Evolutionary conservation across 1,139 yeast genomes (phyloP), one percentile per base, ranked within the genome.

Genomic region (Geotrichum aggregatum): DNA sequence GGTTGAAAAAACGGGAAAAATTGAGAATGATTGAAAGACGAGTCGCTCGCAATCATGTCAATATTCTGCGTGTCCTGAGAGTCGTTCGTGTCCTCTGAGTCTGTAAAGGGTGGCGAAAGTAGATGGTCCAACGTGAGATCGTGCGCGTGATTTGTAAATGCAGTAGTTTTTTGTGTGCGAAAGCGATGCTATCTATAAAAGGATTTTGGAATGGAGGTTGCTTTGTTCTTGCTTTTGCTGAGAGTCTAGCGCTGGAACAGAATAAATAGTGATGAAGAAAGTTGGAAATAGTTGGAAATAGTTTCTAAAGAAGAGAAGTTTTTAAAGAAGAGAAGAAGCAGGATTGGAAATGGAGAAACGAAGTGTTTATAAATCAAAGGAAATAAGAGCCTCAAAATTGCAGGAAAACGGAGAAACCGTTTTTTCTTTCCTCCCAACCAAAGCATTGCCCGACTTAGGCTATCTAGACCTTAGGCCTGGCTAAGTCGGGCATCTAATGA

Each of bases 91-190:
- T 42, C 45, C 36, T 30, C 35, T 7, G 36, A 18, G 35, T 42
- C 36, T 19, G 31, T 14, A 5, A 13, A 28, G 19, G 18, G 45
- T 10, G 45, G 45, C 45, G 21, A 42, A 30, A 10, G 16, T 42
- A 16, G 36, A 30, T 18, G 30, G 30, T 28, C 21, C 45, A 42
- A 42, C 33, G 45, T 42, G 45, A 22, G 13, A 6, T n/a, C 14
- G n/a, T 36, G 24, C 13, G 21, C 16, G 13, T 18, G 21, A 24
- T 36, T 10, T 18, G 10, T 10, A 36, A 42, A 5, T 42, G 13
- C 14, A 6, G n/a, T n/a, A n/a, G n/a, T n/a, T n/a, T n/a, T n/a
- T n/a, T n/a, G n/a, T n/a, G n/a, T n/a, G n/a, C n/a, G n/a, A n/a
- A n/a, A n/a, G n/a, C n/a, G n/a, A n/a, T n/a, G n/a, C n/a, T n/a